Base-by-base conservation (phyloP, 1,139 yeast genomes). In the Saccharomyces hybrid region DNA sequence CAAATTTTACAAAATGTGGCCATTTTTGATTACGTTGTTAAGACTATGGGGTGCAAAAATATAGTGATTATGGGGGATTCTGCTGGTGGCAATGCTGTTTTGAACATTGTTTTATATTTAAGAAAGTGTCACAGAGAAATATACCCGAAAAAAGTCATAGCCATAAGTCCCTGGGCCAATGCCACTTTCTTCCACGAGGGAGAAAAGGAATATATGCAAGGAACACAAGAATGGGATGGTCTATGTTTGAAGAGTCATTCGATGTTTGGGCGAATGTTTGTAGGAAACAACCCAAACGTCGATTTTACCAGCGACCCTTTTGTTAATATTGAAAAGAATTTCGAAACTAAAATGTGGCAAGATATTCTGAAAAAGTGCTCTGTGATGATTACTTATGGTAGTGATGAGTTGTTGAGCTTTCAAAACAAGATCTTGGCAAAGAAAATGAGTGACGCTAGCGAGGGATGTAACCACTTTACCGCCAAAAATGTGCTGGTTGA, bases 81-180 rank as follows among this genome's bases (percentile, higher is more conserved):
- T 3, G 65, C 66, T 6, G 69, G 69, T 26, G 69, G 65, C n/a
- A 58, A 63, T 44, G 50, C 65, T 4, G 52, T 61, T 7, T 38
- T 64, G 13, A 52, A 59, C 49, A 50, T 63, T 20, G 48, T 65
- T 25, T 48, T 52, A 25, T 57, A 58, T 44, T 34, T 60, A n/a
- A 50, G 52, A n/a, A 49, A 50, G 38, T 54, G 52, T 41, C 38
- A 49, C 3, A 31, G 54, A 31, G 31, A 9, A 0, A n/a, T 51
- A 9, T 44, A 58, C 8, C 69, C 69, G 8, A 51, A 52, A 25
- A 61, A 59, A 48, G 63, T 61, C 11, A 38, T 65, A 9, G 54
- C 54, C 6, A 51, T 65, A 9, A 64, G 68, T 47, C 69, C 69
- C 5, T 65, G 69, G 69, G 52, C 63, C 27, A 63, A 65, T 50